Evolutionary conservation across 2,329 filamentous ascomycete species (phyloP), one percentile per base, ranked within the genome.

Genomic region (Aspergillus intermedius): DNA sequence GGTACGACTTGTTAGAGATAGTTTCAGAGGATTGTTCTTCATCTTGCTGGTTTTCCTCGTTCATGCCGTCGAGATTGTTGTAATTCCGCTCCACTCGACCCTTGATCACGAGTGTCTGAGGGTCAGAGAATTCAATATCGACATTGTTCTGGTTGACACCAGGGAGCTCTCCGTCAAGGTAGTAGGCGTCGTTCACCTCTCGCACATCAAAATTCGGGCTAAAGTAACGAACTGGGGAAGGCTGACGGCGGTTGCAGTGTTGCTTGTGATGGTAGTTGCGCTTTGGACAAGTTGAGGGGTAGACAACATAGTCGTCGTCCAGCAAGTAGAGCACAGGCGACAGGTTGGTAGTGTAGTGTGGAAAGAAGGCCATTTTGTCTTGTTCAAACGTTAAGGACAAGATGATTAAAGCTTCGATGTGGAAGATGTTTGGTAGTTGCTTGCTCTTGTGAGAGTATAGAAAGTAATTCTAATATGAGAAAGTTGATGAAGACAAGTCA

Each of bases 71-170:
- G 41, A 45, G 55, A 39, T 53, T 49, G 43, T 52, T 48, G 49
- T 68, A 68, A 32, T 64, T 58, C 19, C 66, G 65, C 49, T 70
- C 66, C 5, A 63, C 58, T 44, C 54, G 63, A 12, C 73, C 73
- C 46, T 70, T 71, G 50, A 76, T 64, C 23, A 71, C 61, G 2
- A 76, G 63, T 0, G 72, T 76, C 23, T 70, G 62, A 7, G 69
- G 57, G 46, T 76, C 73, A 42, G 66, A 64, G 57, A 76, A 75
- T 55, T 74, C 70, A 40, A 76, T 73, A 8, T 74, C 67, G 23
- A 76, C 61, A 47, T 73, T 63, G 50, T 67, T 65, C 51, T 73
- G 69, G 42, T 63, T 62, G 30, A 72, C 61, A 12, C 73, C 73
- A 3, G 73, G 71, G 0, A 75, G 58, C 50, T 75, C 73, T 39